phyloP scores from a whole-genome alignment of 345 rosid species.

The Noccaea bulbosa region DNA sequence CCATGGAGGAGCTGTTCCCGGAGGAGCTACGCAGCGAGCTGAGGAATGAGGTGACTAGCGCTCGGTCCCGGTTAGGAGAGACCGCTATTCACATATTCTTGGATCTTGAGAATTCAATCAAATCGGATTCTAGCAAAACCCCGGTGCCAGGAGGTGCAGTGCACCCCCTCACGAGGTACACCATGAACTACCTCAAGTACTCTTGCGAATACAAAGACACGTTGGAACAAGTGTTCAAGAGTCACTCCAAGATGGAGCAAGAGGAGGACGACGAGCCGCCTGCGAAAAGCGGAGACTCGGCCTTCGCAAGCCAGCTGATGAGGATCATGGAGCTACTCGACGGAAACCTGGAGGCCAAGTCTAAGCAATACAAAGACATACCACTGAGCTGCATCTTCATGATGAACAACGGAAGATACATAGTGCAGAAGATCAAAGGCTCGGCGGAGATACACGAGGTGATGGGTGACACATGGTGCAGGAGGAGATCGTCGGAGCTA shows the following conservation, averaged over 20 bases:
- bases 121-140: slow-evolving; percentile 66
- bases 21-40: slow-evolving; percentile 54
- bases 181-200: slow-evolving; percentile 75
- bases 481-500: slow-evolving; percentile 72
- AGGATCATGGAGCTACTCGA: slow-evolving; percentile 76
- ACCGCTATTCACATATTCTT: slow-evolving; percentile 64
- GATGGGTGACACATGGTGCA: slow-evolving; percentile 76
- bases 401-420: slow-evolving; percentile 99
- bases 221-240: slow-evolving; percentile 78
- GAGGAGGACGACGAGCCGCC: slow-evolving; percentile 47
- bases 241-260: slow-evolving; percentile 71
- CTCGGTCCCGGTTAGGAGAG: slow-evolving; percentile 70
- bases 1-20: slow-evolving; percentile 51
- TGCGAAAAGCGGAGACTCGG: slow-evolving; percentile 26
- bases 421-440: slow-evolving; percentile 76
- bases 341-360: slow-evolving; percentile 59
- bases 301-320: slow-evolving; percentile 59
- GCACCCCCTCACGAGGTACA: slow-evolving; percentile 89
- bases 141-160: slow-evolving; percentile 89
- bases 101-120: slow-evolving; percentile 77
- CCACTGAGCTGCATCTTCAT: slow-evolving; percentile 75
- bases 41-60: slow-evolving; percentile 54
- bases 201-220: slow-evolving; percentile 79
- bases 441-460: slow-evolving; percentile 62
- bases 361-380: slow-evolving; percentile 73